Percentiles rank a stretch among this genome's conserved stretches.
Evolutionary conservation across 805 yeast genomes (phyloP).

Genomic region (Lipomyces anomalus): DNA sequence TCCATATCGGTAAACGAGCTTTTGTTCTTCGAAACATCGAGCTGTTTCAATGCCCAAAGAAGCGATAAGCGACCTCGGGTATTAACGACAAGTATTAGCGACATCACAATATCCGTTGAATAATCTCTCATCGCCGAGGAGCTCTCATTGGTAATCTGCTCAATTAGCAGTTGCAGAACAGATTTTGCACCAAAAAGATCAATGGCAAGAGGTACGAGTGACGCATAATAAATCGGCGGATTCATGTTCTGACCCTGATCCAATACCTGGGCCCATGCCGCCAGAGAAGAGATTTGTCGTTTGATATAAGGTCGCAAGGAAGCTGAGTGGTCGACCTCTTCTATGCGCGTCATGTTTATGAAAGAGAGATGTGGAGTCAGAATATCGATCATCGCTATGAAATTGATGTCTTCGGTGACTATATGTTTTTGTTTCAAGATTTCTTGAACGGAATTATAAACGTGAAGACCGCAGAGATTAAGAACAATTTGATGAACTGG

Average conservation of each 20-base stretch:
- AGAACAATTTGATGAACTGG: constrained; percentile 42
- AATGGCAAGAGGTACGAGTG: background rate
- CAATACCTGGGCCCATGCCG: background rate
- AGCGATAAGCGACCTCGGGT: background rate
- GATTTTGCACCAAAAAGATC: background rate
- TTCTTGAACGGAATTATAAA: constrained; percentile 27
- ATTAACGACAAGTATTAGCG: constrained; percentile 1
- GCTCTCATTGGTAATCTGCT: background rate
- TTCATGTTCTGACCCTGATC: background rate
- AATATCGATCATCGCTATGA: constrained; percentile 9
- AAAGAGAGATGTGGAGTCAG: constrained; percentile 16
- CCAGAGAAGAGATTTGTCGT: background rate
- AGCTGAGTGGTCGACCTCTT: background rate
- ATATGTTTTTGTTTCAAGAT: constrained; percentile 15
- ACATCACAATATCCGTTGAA: background rate
- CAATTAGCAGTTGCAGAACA: background rate
- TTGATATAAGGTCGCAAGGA: background rate
- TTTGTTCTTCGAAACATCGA: background rate
- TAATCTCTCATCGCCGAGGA: background rate
- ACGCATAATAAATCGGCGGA: background rate
- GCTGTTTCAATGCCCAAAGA: background rate
- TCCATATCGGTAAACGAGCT: background rate
- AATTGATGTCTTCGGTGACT: constrained; percentile 13
- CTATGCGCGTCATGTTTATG: background rate
- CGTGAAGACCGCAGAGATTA: constrained; percentile 25